These are phyloP conservation scores for Chrysopogon serrulatus DNA, from an alignment of 176 grass and related monocot genomes.

Conservation along the genomic window DNA sequence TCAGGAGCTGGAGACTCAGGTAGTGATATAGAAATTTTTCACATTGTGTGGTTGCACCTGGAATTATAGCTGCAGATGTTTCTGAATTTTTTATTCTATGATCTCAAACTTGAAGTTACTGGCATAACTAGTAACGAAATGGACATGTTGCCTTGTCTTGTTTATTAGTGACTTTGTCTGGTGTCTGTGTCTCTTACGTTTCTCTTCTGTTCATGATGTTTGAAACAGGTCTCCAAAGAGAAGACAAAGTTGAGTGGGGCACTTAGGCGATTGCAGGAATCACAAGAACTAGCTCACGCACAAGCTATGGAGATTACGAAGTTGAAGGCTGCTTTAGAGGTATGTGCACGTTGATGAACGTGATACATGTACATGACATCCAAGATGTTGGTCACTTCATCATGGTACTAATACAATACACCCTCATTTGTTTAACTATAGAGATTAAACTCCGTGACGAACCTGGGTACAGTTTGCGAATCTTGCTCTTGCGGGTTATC, in stretches of 20 bases:
- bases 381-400: neutral
- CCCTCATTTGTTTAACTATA: neutral
- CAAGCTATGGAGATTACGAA: constrained; percentile 69
- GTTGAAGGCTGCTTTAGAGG: constrained; percentile 66
- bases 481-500: constrained; percentile 59
- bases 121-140: neutral
- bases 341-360: constrained; percentile 30
- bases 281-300: constrained; percentile 49
- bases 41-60: neutral
- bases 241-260: constrained; percentile 51
- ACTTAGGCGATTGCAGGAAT: constrained; percentile 59
- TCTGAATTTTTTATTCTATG: neutral
- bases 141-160: neutral
- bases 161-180: neutral
- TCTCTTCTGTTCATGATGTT: constrained; percentile 7
- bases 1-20: constrained; percentile 87
- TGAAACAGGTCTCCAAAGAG: constrained; percentile 59
- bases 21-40: constrained; percentile 18
- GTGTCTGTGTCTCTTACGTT: neutral
- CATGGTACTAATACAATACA: neutral
- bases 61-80: neutral
- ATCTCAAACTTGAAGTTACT: neutral
- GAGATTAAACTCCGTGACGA: constrained; percentile 21
- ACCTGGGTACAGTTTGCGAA: constrained; percentile 18
- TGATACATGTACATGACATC: neutral